Percentiles rank a stretch among this genome's conserved stretches.
Conservation (phyloP, 2,329 filamentous ascomycete species). For the Pseudogymnoascus sp. region DNA sequence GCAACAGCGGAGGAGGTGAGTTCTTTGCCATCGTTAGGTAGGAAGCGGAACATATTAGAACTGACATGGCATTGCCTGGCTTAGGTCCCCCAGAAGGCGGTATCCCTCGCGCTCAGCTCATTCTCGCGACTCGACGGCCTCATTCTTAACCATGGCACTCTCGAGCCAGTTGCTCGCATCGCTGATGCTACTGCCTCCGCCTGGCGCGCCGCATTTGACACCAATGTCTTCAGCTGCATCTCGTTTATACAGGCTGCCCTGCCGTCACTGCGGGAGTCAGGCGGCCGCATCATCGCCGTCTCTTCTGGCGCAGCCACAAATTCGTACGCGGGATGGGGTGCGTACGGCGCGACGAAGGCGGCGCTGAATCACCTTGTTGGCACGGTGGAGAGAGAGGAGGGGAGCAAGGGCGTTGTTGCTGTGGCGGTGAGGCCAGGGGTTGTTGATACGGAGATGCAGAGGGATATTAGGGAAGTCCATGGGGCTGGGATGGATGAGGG, state of each 20-base stretch:
- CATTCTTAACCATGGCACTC: conserved; percentile 79
- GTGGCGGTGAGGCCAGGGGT: conserved; percentile 72
- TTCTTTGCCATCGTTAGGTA: neutral
- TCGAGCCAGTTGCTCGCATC: conserved; percentile 70
- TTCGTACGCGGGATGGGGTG: conserved; percentile 67
- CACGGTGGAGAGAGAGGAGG: conserved; percentile 69
- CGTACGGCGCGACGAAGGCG: conserved; percentile 78
- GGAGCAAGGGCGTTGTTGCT: conserved; percentile 56
- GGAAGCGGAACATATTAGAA: neutral
- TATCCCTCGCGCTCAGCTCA: conserved; percentile 56
- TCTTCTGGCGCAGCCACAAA: conserved; percentile 70
- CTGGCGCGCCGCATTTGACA: conserved; percentile 71
- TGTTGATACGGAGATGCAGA: conserved; percentile 87
- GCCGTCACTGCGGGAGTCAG: conserved; percentile 57
- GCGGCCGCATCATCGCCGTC: conserved; percentile 69
- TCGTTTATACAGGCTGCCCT: conserved; percentile 67
- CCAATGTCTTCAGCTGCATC: conserved; percentile 82
- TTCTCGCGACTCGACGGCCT: conserved; percentile 75
- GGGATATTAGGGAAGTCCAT: conserved; percentile 70
- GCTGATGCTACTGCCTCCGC: conserved; percentile 61
- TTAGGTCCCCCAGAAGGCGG: conserved; percentile 52
- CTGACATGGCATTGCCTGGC: conserved; percentile 1
- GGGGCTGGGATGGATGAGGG: conserved; percentile 51
- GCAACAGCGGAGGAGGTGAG: neutral
- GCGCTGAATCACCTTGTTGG: conserved; percentile 72